A percentile compares a stretch with the other conserved stretches of the same genome.
Conservation (phyloP, 345 rosid genomes). For the Limnanthes douglasii region DNA sequence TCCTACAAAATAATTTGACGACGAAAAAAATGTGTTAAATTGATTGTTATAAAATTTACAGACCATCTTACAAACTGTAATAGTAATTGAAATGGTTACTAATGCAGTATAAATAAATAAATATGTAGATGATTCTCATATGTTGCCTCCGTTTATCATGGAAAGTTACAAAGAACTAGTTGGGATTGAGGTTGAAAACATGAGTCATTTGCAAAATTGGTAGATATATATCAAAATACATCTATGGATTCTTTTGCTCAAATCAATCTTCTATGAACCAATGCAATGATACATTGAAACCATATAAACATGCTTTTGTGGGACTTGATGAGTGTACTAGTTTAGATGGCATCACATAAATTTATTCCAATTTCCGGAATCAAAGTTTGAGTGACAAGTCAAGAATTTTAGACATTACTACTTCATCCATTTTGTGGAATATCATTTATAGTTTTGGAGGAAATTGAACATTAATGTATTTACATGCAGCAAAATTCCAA, state of each 20-base stretch:
- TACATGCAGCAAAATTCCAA: conserved; percentile 19
- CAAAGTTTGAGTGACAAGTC: conserved; percentile 24
- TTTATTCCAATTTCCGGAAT: conserved; percentile 19
- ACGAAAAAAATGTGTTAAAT: too few relatives aligned
- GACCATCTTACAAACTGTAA: conserved; percentile 17
- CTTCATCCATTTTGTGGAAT: conserved; percentile 24
- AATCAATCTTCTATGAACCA: conserved; percentile 5
- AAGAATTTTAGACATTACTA: conserved; percentile 9
- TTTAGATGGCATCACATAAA: conserved; percentile 22
- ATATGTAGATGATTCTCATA: conserved; percentile 12
- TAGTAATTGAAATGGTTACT: conserved; percentile 15
- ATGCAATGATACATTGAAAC: conserved; percentile 11
- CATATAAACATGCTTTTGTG: conserved; percentile 15
- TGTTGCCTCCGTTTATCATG: conserved; percentile 8
- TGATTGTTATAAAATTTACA: too few relatives aligned
- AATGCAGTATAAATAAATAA: conserved; percentile 13
- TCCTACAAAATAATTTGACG: too few relatives aligned
- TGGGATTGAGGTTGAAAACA: conserved; percentile 18
- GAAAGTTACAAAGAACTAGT: conserved; percentile 15
- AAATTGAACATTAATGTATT: conserved; percentile 14
- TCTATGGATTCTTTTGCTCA: conserved; percentile 7
- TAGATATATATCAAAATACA: conserved; percentile 5
- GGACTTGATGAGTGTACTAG: conserved; percentile 20
- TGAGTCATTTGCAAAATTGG: conserved; percentile 13
- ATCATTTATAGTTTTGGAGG: conserved; percentile 18